phyloP scores from a whole-genome alignment of 176 grass and related monocot species.

The Cymbopogon citratus region DNA sequence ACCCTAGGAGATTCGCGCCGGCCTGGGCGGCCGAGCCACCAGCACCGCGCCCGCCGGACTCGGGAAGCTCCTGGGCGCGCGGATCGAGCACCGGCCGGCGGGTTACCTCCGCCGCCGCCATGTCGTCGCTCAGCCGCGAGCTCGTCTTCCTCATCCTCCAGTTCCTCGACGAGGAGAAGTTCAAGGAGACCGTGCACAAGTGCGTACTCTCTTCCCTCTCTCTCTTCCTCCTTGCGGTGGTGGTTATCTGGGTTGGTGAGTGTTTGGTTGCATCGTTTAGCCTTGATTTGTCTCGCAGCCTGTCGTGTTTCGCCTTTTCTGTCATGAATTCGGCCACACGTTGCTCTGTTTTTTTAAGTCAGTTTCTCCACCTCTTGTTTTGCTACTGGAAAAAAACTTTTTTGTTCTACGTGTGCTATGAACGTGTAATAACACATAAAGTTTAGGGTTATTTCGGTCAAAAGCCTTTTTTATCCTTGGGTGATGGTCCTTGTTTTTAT shows the following conservation, averaged over 20 bases:
- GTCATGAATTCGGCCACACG: background rate
- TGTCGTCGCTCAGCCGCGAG: conserved; percentile 95
- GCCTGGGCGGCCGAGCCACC: background rate
- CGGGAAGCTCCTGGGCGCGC: conserved; percentile 1
- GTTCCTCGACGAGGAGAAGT: conserved; percentile 99
- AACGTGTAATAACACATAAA: background rate
- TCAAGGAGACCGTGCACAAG: conserved; percentile 97
- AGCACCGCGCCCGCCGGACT: background rate
- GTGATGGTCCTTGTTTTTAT: background rate
- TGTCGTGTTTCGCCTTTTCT: background rate
- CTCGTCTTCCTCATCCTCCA: conserved; percentile 99
- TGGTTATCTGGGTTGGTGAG: conserved; percentile 7
- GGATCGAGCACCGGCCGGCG: conserved; percentile 29
- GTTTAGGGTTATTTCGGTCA: conserved; percentile 9
- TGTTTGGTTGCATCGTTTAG: conserved; percentile 20
- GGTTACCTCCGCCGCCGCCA: conserved; percentile 23
- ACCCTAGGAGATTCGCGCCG: conserved; percentile 67
- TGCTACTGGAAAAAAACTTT: too few relatives aligned
- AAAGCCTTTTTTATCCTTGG: background rate
- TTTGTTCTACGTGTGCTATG: too few relatives aligned
- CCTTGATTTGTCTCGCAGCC: conserved; percentile 23
- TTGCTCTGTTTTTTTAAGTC: background rate
- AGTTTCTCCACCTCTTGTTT: background rate
- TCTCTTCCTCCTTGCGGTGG: background rate
- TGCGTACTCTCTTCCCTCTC: conserved; percentile 6